These are phyloP conservation scores for Oryza meyeriana DNA, from an alignment of 176 grass and related monocot species.

Conservation along the genomic window DNA sequence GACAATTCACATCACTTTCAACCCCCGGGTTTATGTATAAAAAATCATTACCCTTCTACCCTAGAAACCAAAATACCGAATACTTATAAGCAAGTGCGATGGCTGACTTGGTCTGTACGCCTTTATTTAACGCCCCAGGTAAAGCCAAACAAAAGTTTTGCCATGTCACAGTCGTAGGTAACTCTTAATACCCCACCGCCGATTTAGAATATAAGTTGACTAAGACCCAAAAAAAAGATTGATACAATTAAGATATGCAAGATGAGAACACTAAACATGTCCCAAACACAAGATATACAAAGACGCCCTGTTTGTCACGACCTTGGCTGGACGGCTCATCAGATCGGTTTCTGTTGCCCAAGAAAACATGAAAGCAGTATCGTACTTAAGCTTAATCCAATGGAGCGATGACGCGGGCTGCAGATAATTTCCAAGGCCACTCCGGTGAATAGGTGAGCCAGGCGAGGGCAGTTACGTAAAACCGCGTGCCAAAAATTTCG, in stretches of 20 bases:
- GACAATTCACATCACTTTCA: background rate
- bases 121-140: background rate
- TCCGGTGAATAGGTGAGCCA: background rate
- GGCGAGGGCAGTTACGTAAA: conserved; percentile 22
- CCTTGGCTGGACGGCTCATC: background rate
- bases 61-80: background rate
- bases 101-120: background rate
- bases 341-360: background rate
- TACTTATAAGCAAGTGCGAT: background rate
- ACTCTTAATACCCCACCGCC: background rate
- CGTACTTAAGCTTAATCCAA: background rate
- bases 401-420: background rate
- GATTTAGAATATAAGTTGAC: background rate
- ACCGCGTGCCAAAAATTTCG: background rate
- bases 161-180: background rate
- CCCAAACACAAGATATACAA: background rate
- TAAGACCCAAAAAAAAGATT: background rate
- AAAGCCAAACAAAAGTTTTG: background rate
- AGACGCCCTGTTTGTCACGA: background rate
- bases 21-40: background rate
- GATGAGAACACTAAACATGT: background rate
- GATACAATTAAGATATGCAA: background rate
- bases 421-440: background rate
- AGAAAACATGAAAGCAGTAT: background rate
- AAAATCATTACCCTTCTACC: background rate